These are phyloP conservation scores for Blastomyces silverae DNA, from an alignment of 2,329 filamentous ascomycete species.

Conservation along the genomic window DNA sequence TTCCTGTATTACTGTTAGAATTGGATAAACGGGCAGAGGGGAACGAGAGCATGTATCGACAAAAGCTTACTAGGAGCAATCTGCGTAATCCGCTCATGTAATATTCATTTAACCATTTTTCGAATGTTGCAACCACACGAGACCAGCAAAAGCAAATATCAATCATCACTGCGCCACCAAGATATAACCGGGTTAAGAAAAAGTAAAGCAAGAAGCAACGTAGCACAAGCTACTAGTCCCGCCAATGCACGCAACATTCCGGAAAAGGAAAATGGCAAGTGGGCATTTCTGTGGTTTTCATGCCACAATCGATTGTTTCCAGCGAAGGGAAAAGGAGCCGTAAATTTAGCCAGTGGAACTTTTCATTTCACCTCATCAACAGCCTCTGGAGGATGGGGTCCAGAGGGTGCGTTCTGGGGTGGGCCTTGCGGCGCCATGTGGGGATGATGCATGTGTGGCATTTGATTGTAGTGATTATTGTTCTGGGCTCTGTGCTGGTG, in stretches of 20 bases:
- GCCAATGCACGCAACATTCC: constrained; percentile 12
- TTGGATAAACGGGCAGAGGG: not conserved
- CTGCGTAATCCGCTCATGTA: not conserved
- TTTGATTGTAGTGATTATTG: constrained; percentile 51
- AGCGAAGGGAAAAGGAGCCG: not conserved
- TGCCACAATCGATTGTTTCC: constrained; percentile 2
- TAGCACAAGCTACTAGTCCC: constrained; percentile 13
- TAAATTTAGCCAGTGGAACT: constrained; percentile 1
- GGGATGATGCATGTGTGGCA: constrained; percentile 42
- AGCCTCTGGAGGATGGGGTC: constrained; percentile 38
- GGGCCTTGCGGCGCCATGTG: constrained; percentile 29
- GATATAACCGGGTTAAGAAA: constrained; percentile 6
- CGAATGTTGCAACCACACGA: constrained; percentile 15
- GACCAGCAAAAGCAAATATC: constrained; percentile 15
- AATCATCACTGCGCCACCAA: constrained; percentile 13
- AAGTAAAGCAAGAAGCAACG: constrained; percentile 11
- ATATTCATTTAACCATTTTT: constrained; percentile 14
- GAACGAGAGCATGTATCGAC: not conserved
- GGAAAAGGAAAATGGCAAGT: constrained; percentile 7
- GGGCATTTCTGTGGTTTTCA: constrained; percentile 1
- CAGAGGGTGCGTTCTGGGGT: constrained; percentile 29
- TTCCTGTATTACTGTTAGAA: not conserved
- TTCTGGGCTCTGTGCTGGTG: constrained; percentile 52
- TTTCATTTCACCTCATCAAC: constrained; percentile 47
- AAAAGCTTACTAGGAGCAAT: constrained; percentile 6